These are phyloP conservation scores for Boeremia lycopersici DNA, from an alignment of 2,329 filamentous ascomycete genomes.

Conservation along the genomic window DNA sequence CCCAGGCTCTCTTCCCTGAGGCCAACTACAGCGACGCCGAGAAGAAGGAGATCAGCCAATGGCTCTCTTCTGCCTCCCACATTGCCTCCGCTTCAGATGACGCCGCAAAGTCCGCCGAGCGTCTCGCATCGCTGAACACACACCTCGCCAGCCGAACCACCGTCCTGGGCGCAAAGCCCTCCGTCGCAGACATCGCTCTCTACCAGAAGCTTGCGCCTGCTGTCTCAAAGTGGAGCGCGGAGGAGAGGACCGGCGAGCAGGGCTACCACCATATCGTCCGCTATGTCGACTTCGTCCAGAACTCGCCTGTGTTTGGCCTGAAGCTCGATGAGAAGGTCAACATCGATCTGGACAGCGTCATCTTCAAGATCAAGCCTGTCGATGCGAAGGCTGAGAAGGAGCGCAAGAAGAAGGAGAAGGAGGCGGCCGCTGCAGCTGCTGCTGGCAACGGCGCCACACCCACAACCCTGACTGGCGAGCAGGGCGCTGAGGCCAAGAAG, in stretches of 20 bases:
- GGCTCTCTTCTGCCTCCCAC: conserved; percentile 78
- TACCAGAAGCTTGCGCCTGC: conserved; percentile 79
- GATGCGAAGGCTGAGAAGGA: conserved; percentile 97
- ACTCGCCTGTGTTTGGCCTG: conserved; percentile 73
- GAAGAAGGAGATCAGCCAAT: conserved; percentile 86
- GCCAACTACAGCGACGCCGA: conserved; percentile 78
- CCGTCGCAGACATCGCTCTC: conserved; percentile 81
- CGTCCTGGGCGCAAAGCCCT: conserved; percentile 86
- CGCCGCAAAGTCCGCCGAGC: conserved; percentile 61
- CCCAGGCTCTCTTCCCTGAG: conserved; percentile 69
- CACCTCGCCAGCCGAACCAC: conserved; percentile 90
- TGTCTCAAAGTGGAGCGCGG: conserved; percentile 78
- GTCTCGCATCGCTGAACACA: conserved; percentile 80
- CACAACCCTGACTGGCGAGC: conserved; percentile 43
- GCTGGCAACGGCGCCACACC: conserved; percentile 58
- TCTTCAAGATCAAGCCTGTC: conserved; percentile 85
- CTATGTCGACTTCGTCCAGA: conserved; percentile 93
- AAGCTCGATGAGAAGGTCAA: conserved; percentile 76
- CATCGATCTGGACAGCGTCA: conserved; percentile 79
- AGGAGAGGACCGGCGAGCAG: conserved; percentile 87
- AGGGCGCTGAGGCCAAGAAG: conserved; percentile 51
- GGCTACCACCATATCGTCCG: conserved; percentile 91
- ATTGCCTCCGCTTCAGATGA: conserved; percentile 67
- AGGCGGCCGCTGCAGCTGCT: conserved; percentile 58
- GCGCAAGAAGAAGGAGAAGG: conserved; percentile 95